Base-by-base conservation (phyloP, 106 monocot species). In the Dioscorea alata region DNA sequence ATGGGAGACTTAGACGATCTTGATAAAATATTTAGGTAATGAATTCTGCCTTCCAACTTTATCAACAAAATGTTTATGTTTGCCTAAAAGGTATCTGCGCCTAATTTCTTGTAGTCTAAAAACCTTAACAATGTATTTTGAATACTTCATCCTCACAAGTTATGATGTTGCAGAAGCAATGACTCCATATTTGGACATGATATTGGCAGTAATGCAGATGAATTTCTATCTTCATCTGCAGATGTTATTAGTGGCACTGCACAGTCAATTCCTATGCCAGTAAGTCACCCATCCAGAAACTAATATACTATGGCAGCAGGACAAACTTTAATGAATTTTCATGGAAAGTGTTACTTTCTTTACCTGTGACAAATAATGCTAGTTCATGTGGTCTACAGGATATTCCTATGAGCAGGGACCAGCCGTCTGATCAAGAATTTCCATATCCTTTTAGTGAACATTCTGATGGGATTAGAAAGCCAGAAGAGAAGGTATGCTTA, bases 11-110 rank as follows among this genome's bases (percentile, higher is more conserved):
- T 90, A 64, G 83, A 78, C 60, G 89, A 90, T 75, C 65, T 90
- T 75, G 89, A 90, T 65, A 80, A 65, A 10, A 71, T 86, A 28
- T 90, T 90, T 62, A 85, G 85, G 89, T 86, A 85, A 69, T 63
- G 23, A 20, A 4, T 16, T 42, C 42, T 42, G 1, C 42, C 42
- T 42, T 10, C 42, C 0, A 42, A 42, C 42, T 42, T 42, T 8
- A 28, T 28, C 28, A 28, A 28, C 28, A 28, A 28, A 28, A 28
- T 28, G 3, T 3, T 3, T 28, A 28, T 28, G 28, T 28, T 28
- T 28, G 28, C 28, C 28, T 1, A 28, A 28, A 42, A 8, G 42
- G 42, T 10, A 42, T 42, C 42, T 42, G 10, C 6, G 42, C 5
- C 5, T 3, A 42, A 8, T 42, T 42, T 42, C 42, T 42, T 42